Conservation (phyloP, 1,284 basidiomycete genomes). For the Phlebopus sp. region DNA sequence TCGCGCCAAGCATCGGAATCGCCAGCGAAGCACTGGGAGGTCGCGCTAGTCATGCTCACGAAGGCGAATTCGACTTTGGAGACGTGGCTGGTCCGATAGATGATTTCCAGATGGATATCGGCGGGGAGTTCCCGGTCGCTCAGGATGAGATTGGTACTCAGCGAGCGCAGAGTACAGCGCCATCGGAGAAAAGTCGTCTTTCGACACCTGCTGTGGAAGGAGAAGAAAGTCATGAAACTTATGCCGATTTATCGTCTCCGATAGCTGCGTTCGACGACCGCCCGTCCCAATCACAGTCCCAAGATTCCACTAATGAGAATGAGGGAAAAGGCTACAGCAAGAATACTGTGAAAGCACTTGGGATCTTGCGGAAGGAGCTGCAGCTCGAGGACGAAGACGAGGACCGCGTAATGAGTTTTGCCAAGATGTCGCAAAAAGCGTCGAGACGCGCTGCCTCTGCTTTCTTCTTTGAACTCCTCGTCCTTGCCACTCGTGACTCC, state of each 20-base stretch:
- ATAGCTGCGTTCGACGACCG: conserved; percentile 82
- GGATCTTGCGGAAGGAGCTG: conserved; percentile 78
- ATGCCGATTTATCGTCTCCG: conserved; percentile 70
- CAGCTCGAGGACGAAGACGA: conserved; percentile 57
- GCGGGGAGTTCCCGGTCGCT: conserved; percentile 32
- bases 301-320: conserved; percentile 39
- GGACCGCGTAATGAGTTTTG: conserved; percentile 57
- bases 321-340: conserved; percentile 80
- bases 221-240: conserved; percentile 62
- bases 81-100: conserved; percentile 53
- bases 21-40: conserved; percentile 51
- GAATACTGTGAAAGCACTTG: conserved; percentile 88
- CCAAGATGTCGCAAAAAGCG: conserved; percentile 52
- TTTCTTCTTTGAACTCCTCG: conserved; percentile 97
- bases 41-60: conserved; percentile 50
- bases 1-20: conserved; percentile 53
- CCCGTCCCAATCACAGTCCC: conserved; percentile 44
- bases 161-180: conserved; percentile 38
- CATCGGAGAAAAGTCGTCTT: conserved; percentile 58
- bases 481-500: conserved; percentile 90
- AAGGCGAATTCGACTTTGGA: conserved; percentile 54
- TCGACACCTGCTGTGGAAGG: conserved; percentile 66
- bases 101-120: conserved; percentile 65
- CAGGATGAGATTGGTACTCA: conserved; percentile 25
- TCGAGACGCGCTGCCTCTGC: conserved; percentile 88